Conservation (phyloP, 345 rosid genomes). For the Bruguiera gymnorhiza region DNA sequence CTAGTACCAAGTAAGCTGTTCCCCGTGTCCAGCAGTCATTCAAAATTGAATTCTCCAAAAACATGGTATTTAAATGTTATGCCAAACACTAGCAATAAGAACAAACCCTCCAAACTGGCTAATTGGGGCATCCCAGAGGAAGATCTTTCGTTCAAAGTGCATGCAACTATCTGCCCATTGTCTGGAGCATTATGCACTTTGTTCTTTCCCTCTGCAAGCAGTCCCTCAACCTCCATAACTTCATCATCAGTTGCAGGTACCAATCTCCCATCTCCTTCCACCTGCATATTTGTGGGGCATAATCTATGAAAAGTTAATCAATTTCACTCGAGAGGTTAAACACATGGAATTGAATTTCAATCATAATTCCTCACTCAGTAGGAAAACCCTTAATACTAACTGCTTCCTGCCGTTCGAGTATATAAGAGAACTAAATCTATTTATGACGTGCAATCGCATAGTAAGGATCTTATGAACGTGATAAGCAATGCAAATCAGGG, state of each 20-base stretch:
- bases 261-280: slow-evolving; percentile 75
- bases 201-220: slow-evolving; percentile 53
- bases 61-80: not conserved
- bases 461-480: too few species aligned
- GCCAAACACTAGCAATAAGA: not conserved
- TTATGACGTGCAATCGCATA: too few species aligned
- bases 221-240: slow-evolving; percentile 70
- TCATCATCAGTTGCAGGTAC: slow-evolving; percentile 98
- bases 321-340: not conserved
- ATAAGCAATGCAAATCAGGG: too few species aligned
- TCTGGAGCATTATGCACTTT: slow-evolving; percentile 47
- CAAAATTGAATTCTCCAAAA: too few species aligned
- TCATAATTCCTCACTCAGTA: too few species aligned
- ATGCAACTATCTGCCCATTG: slow-evolving; percentile 42
- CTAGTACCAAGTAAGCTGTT: not conserved
- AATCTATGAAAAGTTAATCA: slow-evolving; percentile 6
- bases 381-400: too few species aligned
- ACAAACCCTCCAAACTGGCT: slow-evolving; percentile 61
- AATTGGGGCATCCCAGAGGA: slow-evolving; percentile 54
- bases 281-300: slow-evolving; percentile 32
- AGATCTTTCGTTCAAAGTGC: slow-evolving; percentile 42
- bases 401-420: too few species aligned
- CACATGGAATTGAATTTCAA: too few species aligned
- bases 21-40: too few species aligned
- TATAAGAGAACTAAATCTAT: too few species aligned